Evolutionary conservation across 192 early-diverging fungal species (phyloP), one percentile per base, ranked within the genome.

Genomic region (Backusella macrospora): DNA sequence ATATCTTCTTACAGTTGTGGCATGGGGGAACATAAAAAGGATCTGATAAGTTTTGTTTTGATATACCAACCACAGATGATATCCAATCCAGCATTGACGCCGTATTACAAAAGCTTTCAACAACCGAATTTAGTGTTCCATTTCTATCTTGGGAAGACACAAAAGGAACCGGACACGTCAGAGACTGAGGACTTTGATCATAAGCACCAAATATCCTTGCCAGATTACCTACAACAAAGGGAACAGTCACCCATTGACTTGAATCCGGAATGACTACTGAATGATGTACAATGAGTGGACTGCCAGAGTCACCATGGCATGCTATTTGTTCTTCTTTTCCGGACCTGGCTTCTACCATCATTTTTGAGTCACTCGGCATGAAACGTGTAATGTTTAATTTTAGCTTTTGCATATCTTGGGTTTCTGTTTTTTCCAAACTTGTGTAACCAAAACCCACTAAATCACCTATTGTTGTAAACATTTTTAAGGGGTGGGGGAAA

Each of bases 241-340:
- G 75, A 15, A 66, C 63, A 0, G 26, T 39, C 0, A 52, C 59
- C 38, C 46, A 23, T 52, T 62, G 15, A 48, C 18, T 9, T 65
- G 52, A 37, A 12, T 42, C 3, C 0, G 72, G 18, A 16, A 21
- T 13, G 5, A 37, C 37, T 29, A 42, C 23, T 18, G 72, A 18
- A 2, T 62, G 21, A 10, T 71, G 49, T 9, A 69, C 75, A 4
- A 76, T 37, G 14, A 79, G 45, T 10, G 78, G 78, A 3, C 78
- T 64, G 1, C 78, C 78, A 21, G 78, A 79, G 45, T 79, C 78
- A 8, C 78, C 78, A 40, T 79, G 78, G 16, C 78, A 79, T 8
- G 73, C 78, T 12, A 65, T 62, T 39, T 59, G 13, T 16, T 62
- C 68, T 14, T 67, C 73, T 15, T 42, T 42, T 1, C 67, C n/a